Percentiles rank a stretch among this genome's conserved stretches.
phyloP scores from a whole-genome alignment of 2,329 filamentous ascomycete genomes.

The Fusarium graminum region DNA sequence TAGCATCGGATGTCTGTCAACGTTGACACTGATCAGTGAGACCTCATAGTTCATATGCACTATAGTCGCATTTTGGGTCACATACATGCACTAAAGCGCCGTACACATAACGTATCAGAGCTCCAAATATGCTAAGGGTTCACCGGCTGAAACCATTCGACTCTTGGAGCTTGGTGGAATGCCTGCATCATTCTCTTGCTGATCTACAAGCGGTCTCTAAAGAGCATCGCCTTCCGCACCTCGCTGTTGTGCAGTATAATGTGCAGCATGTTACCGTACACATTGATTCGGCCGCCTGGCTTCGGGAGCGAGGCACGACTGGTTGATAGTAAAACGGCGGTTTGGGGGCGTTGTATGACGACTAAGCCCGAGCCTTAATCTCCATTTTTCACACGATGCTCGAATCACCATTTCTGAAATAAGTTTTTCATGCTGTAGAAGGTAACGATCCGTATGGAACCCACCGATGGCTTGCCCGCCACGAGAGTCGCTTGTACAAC shows the following conservation, averaged over 20 bases:
- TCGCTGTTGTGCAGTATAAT: conserved; percentile 1
- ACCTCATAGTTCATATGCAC: conserved; percentile 22
- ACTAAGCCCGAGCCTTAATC: conserved; percentile 17
- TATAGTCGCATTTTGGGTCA: conserved; percentile 35
- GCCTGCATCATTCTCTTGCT: conserved; percentile 35
- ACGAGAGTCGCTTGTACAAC: conserved; percentile 38
- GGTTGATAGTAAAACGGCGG: conserved; percentile 30
- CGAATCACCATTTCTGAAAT: conserved; percentile 23
- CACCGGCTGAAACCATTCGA: conserved; percentile 42
- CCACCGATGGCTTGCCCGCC: conserved; percentile 36
- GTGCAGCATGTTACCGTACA: conserved; percentile 5
- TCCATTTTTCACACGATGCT: conserved; percentile 12
- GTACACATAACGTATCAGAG: conserved; percentile 39
- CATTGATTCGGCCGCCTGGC: conserved; percentile 23
- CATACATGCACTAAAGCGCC: conserved; percentile 39
- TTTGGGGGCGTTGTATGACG: conserved; percentile 26
- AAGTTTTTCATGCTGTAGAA: conserved; percentile 25
- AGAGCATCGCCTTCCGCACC: conserved; percentile 39
- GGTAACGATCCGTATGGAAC: conserved; percentile 14
- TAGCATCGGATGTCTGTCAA: conserved; percentile 37
- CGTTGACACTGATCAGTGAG: conserved; percentile 24
- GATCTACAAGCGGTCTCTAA: conserved; percentile 45
- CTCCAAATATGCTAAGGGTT: conserved; percentile 41
- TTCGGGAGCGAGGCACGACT: conserved; percentile 18
- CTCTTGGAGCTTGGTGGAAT: conserved; percentile 33